A percentile compares a stretch with the other conserved stretches of the same genome.
phyloP scores from a whole-genome alignment of 1,139 yeast species.

The Yamadazyma diddensiae region DNA sequence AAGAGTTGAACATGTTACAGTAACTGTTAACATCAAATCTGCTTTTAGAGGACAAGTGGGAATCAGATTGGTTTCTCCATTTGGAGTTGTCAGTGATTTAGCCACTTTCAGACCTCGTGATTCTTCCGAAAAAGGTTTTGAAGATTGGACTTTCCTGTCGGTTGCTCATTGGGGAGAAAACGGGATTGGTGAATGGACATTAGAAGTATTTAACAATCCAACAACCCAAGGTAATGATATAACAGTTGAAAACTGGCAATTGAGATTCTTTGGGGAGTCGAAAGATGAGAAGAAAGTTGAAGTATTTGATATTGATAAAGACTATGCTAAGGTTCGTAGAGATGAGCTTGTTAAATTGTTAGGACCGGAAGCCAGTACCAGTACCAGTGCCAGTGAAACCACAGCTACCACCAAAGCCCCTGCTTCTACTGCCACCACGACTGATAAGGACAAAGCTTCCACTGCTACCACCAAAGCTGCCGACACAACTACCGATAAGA shows the following conservation, averaged over 20 bases:
- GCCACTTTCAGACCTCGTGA: constrained; percentile 73
- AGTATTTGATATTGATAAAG: constrained; percentile 36
- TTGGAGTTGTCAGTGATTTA: constrained; percentile 68
- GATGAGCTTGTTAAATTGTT: constrained; percentile 19
- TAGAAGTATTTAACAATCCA: constrained; percentile 49
- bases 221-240: constrained; percentile 33
- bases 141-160: constrained; percentile 92
- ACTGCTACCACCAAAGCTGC: constrained; percentile 6
- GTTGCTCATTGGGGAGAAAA: constrained; percentile 97
- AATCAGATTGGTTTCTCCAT: constrained; percentile 69
- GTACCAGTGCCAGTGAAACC: constrained; percentile 4
- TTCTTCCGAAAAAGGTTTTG: constrained; percentile 54
- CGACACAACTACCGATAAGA: constrained; percentile 9
- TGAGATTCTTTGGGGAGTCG: constrained; percentile 80
- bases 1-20: constrained; percentile 81
- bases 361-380: constrained; percentile 3
- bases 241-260: constrained; percentile 64
- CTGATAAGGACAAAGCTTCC: constrained; percentile 2
- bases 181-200: constrained; percentile 80
- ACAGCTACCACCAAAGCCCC: constrained; percentile 3
- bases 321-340: constrained; percentile 41
- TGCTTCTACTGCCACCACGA: constrained; percentile 1
- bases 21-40: constrained; percentile 69
- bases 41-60: constrained; percentile 67
- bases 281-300: constrained; percentile 61